Conservation (phyloP, 345 rosid genomes). For the Salix koriyanagi region DNA sequence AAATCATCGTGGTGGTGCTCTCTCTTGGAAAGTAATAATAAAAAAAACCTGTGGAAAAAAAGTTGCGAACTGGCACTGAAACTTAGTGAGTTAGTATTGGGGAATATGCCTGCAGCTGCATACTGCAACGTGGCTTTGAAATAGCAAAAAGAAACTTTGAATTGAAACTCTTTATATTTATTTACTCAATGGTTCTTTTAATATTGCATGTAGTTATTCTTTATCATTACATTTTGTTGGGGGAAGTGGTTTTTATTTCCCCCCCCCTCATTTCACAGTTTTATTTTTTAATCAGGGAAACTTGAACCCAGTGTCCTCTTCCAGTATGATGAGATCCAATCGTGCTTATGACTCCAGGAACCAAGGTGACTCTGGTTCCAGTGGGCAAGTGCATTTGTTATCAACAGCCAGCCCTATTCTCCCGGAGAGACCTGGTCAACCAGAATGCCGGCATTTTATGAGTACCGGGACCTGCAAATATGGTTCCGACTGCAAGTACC, state of each 20-base stretch:
- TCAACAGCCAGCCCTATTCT: slow-evolving; percentile 32
- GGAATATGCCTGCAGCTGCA: neutral
- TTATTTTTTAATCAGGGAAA: slow-evolving; percentile 38
- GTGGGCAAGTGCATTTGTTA: slow-evolving; percentile 38
- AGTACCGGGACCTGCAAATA: slow-evolving; percentile 72
- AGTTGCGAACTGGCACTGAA: neutral
- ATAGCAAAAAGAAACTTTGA: neutral
- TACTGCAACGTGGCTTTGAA: neutral
- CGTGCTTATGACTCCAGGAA: slow-evolving; percentile 37
- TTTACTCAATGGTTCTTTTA: neutral
- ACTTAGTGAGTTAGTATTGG: neutral
- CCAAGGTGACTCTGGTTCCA: slow-evolving; percentile 49
- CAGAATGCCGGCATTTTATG: slow-evolving; percentile 72
- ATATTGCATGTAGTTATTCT: neutral
- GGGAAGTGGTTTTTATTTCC: neutral
- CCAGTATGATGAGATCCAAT: slow-evolving; percentile 43
- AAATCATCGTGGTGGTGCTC: neutral
- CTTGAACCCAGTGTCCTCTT: slow-evolving; percentile 32
- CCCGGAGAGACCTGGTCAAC: slow-evolving; percentile 68
- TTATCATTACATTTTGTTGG: neutral
- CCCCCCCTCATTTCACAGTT: neutral
- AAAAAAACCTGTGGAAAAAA: neutral
- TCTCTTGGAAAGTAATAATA: neutral
- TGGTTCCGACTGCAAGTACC: slow-evolving; percentile 79
- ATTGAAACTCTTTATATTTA: neutral